Conservation (phyloP, 1,284 basidiomycete genomes). For the Naganishia sp. region DNA sequence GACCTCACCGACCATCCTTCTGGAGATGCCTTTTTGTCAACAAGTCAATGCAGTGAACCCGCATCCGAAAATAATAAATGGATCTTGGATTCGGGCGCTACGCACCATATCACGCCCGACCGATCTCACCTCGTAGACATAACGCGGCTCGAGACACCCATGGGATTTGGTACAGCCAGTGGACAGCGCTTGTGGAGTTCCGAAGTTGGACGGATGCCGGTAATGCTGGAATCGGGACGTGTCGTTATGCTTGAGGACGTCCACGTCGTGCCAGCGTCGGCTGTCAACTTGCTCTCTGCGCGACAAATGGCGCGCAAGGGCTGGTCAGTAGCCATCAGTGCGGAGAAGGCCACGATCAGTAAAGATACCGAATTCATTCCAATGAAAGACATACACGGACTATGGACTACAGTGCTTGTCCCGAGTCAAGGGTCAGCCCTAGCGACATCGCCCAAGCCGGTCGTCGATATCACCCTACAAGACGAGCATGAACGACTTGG, state of each 20-base stretch:
- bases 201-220: not conserved
- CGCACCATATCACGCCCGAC: not conserved
- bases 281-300: not conserved
- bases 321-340: not conserved
- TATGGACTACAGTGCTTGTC: too few relatives aligned
- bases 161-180: not conserved
- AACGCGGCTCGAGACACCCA: not conserved
- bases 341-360: too few relatives aligned
- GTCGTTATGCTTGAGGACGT: not conserved
- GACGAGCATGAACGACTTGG: not conserved
- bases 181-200: not conserved
- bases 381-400: too few relatives aligned
- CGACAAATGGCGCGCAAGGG: not conserved
- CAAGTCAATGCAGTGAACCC: too few relatives aligned
- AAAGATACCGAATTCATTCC: too few relatives aligned
- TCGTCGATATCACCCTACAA: not conserved
- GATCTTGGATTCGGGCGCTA: not conserved
- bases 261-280: not conserved
- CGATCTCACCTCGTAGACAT: not conserved
- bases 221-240: not conserved
- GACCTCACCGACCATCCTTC: too few relatives aligned
- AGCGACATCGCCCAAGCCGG: too few relatives aligned
- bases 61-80: not conserved
- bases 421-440: too few relatives aligned
- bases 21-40: too few relatives aligned